These are phyloP conservation scores for Lagenidium sp. DNA, from an alignment of 352 stramenopile genomes.

Conservation along the genomic window DNA sequence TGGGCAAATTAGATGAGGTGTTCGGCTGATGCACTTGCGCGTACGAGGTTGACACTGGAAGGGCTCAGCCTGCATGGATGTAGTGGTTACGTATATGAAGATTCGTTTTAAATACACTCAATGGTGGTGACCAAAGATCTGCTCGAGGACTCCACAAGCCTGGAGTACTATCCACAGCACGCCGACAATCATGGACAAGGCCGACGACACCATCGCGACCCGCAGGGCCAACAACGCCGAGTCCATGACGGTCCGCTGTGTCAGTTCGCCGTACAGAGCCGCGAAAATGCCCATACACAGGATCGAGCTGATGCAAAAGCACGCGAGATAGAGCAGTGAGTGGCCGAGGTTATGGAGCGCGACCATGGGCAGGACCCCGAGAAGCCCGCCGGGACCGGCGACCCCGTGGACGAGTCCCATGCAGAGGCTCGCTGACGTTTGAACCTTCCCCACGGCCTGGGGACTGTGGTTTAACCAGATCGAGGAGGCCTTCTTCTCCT, in stretches of 20 bases:
- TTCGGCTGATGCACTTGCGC: too few species aligned
- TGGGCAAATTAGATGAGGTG: slow-evolving; percentile 37
- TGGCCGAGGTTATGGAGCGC: slow-evolving; percentile 32
- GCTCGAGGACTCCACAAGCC: slow-evolving; percentile 45
- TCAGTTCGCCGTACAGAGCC: slow-evolving; percentile 67
- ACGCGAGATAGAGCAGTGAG: slow-evolving; percentile 71
- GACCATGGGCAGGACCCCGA: slow-evolving; percentile 84
- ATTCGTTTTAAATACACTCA: not conserved
- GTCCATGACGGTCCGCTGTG: slow-evolving; percentile 16
- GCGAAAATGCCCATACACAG: slow-evolving; percentile 86
- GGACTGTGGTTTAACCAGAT: slow-evolving; percentile 12
- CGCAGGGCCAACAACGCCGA: slow-evolving; percentile 25
- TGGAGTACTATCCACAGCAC: slow-evolving; percentile 63
- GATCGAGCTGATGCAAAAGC: slow-evolving; percentile 82
- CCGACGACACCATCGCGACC: slow-evolving; percentile 36
- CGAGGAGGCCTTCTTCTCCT: slow-evolving; percentile 2
- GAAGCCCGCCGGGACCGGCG: slow-evolving; percentile 56
- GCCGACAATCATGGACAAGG: slow-evolving; percentile 54
- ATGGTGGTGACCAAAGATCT: slow-evolving; percentile 32
- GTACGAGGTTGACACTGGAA: too few species aligned
- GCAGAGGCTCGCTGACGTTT: slow-evolving; percentile 24
- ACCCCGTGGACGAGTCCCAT: slow-evolving; percentile 85
- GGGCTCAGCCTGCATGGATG: too few species aligned
- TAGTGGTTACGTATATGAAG: slow-evolving; percentile 1
- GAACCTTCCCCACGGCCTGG: not conserved